Conservation (phyloP, 257 asterid species). For the Voacanga thouarsii region DNA sequence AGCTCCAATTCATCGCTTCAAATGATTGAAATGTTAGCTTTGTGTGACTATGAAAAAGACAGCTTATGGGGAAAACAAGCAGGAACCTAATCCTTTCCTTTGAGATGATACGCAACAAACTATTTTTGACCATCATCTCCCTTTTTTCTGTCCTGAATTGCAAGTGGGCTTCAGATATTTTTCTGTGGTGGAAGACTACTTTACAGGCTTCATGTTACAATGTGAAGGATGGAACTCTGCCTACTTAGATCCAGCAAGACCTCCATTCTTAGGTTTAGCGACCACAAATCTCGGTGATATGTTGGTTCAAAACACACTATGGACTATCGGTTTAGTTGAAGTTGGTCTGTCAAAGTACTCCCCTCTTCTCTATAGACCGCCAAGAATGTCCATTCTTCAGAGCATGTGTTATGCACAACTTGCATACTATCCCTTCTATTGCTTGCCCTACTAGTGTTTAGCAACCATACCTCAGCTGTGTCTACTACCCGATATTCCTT, state of each 20-base stretch:
- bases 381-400: conserved; percentile 19
- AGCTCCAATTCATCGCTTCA: conserved; percentile 12
- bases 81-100: conserved; percentile 9
- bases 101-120: background rate
- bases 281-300: conserved; percentile 27
- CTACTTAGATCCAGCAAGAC: conserved; percentile 21
- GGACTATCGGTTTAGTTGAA: conserved; percentile 28
- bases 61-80: conserved; percentile 63
- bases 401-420: conserved; percentile 21
- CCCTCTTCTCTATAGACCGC: conserved; percentile 24
- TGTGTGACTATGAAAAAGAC: conserved; percentile 43
- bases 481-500: conserved; percentile 22
- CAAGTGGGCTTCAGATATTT: conserved; percentile 38
- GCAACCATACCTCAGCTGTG: conserved; percentile 34
- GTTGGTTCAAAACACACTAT: conserved; percentile 27
- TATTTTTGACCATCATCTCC: background rate
- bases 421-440: conserved; percentile 25
- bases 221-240: conserved; percentile 35
- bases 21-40: conserved; percentile 43
- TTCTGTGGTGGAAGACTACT: conserved; percentile 35
- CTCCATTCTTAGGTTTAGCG: conserved; percentile 32
- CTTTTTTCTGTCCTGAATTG: background rate
- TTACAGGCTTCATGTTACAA: conserved; percentile 28
- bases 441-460: conserved; percentile 31
- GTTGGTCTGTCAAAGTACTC: conserved; percentile 21